These are phyloP conservation scores for Dioszegia crocea DNA, from an alignment of 768 basidiomycete genomes.

Conservation along the genomic window DNA sequence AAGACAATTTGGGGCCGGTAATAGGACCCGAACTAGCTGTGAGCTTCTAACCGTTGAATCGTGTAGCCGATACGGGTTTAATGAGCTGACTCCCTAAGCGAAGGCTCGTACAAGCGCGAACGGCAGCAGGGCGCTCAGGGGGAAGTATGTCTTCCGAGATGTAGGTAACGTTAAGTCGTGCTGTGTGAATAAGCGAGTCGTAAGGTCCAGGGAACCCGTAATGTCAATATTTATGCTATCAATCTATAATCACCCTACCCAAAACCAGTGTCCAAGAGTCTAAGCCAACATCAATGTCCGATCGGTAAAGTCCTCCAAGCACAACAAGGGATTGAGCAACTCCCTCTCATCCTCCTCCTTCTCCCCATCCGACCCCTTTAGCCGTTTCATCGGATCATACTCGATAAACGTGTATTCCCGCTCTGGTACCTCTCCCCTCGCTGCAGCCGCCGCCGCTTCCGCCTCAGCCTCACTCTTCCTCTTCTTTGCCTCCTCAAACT, in stretches of 20 bases:
- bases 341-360: background rate
- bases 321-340: background rate
- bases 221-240: too few species aligned
- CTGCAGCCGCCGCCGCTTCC: background rate
- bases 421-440: background rate
- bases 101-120: too few species aligned
- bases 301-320: background rate
- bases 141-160: too few species aligned
- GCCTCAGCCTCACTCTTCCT: background rate
- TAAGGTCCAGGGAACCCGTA: too few species aligned
- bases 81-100: too few species aligned
- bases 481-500: slow-evolving; percentile 1
- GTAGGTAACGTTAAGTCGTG: too few species aligned
- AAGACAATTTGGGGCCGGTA: background rate
- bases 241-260: too few species aligned
- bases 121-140: too few species aligned
- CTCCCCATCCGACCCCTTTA: background rate
- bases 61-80: too few species aligned
- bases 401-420: slow-evolving; percentile 1
- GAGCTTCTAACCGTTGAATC: background rate
- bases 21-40: background rate
- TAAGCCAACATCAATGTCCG: too few species aligned
- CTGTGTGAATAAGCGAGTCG: too few species aligned
- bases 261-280: too few species aligned
- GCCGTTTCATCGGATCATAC: background rate